Evolutionary conservation across 2,329 filamentous ascomycete genomes (phyloP).

Genomic region (Aurifilum marmelostoma): DNA sequence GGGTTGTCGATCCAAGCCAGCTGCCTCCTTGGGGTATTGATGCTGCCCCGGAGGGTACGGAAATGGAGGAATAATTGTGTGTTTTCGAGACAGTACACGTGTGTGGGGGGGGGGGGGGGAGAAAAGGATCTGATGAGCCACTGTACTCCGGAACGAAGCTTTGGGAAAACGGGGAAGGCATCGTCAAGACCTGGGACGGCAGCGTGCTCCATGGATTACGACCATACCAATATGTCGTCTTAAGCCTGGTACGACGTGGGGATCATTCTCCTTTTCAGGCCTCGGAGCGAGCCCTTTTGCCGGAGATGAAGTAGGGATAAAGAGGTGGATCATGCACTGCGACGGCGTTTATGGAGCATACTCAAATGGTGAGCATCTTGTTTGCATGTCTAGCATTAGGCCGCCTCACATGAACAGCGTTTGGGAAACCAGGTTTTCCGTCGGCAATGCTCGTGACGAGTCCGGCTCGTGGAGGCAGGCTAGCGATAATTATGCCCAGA

Average conservation of each 20-base stretch:
- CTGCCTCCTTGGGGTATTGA: slow-evolving; percentile 32
- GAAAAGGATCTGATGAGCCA: not conserved
- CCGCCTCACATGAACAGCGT: not conserved
- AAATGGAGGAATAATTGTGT: not conserved
- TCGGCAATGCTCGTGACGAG: not conserved
- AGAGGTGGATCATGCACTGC: slow-evolving; percentile 12
- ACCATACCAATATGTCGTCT: no score
- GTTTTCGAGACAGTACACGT: no score
- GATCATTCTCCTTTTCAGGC: not conserved
- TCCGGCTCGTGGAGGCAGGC: not conserved
- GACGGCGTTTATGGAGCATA: slow-evolving; percentile 21
- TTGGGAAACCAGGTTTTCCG: not conserved
- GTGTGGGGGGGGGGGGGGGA: no score
- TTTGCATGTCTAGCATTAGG: not conserved
- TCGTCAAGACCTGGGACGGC: no score
- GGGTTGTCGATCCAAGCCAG: slow-evolving; percentile 48
- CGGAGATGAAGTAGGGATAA: not conserved
- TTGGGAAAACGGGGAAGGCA: not conserved
- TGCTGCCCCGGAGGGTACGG: slow-evolving; percentile 22
- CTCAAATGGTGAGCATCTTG: not conserved
- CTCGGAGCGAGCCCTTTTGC: no score
- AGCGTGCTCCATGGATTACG: no score
- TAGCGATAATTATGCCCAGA: not conserved
- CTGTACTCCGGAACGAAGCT: not conserved
- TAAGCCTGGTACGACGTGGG: not conserved